phyloP scores from a whole-genome alignment of 306 rosid genomes.

The Boehmeria nivea region DNA sequence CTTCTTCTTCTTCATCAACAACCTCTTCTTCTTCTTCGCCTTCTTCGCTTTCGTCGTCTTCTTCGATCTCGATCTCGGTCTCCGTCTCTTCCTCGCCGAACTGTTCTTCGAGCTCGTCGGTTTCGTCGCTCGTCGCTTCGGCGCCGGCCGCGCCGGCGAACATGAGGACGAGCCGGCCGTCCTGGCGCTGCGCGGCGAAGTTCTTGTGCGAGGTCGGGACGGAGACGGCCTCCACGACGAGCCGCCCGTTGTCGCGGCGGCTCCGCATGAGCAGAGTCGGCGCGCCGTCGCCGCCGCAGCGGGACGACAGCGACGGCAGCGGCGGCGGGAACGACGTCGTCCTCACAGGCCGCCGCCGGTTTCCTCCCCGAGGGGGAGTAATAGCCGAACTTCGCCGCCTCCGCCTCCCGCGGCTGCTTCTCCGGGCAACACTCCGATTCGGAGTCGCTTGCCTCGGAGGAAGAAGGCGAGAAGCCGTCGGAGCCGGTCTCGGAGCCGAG shows the following conservation, averaged over 20 bases:
- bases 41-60: conserved; percentile 22
- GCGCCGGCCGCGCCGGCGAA: conserved; percentile 24
- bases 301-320: conserved; percentile 42
- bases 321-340: conserved; percentile 66
- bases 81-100: conserved; percentile 13
- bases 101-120: conserved; percentile 17
- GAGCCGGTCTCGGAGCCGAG: conserved; percentile 98
- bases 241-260: conserved; percentile 69
- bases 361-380: conserved; percentile 27
- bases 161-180: conserved; percentile 75
- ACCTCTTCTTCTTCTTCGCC: conserved; percentile 3
- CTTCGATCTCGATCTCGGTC: background rate
- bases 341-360: conserved; percentile 22
- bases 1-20: conserved; percentile 13
- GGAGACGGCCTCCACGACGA: conserved; percentile 72
- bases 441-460: conserved; percentile 34
- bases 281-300: conserved; percentile 24
- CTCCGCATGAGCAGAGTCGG: conserved; percentile 43
- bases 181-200: conserved; percentile 58
- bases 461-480: conserved; percentile 50
- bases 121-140: too few species aligned
- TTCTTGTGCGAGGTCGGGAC: conserved; percentile 38
- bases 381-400: conserved; percentile 16
- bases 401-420: conserved; percentile 9
- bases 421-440: background rate